A percentile compares a stretch with the other conserved stretches of the same genome.
phyloP scores from a whole-genome alignment of 352 stramenopile genomes.

The Plasmopara halstedii region DNA sequence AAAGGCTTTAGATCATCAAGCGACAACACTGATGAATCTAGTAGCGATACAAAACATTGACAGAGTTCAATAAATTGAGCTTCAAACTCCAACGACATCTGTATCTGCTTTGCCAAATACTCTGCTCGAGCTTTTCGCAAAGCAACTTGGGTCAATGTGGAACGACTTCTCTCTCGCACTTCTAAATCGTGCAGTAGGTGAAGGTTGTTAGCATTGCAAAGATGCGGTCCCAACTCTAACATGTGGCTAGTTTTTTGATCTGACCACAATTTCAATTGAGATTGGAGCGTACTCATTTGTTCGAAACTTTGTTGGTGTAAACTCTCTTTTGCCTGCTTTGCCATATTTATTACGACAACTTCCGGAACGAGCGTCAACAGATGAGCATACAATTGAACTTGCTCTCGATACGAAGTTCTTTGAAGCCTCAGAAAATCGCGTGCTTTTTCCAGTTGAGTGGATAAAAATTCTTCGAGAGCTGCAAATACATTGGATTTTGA shows the following conservation, averaged over 20 bases:
- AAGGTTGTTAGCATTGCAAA: constrained; percentile 68
- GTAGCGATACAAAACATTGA: constrained; percentile 30
- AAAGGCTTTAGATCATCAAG: constrained; percentile 48
- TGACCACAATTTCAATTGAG: constrained; percentile 32
- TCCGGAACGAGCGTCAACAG: constrained; percentile 47
- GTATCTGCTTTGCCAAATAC: constrained; percentile 28
- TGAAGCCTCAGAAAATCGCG: constrained; percentile 41
- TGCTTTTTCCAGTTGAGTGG: constrained; percentile 53
- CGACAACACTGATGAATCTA: constrained; percentile 59
- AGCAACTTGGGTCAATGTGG: constrained; percentile 19
- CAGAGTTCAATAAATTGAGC: constrained; percentile 39
- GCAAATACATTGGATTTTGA: constrained; percentile 51
- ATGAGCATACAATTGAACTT: constrained; percentile 53
- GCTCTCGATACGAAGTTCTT: constrained; percentile 45
- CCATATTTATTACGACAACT: constrained; percentile 32
- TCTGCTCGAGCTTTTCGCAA: constrained; percentile 24
- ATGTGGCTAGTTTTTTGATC: constrained; percentile 40
- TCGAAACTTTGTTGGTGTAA: constrained; percentile 7
- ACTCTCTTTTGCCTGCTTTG: constrained; percentile 19
- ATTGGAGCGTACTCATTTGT: constrained; percentile 19
- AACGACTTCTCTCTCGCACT: constrained; percentile 39
- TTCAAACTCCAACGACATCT: constrained; percentile 36
- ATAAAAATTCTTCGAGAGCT: constrained; percentile 70
- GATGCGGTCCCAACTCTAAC: constrained; percentile 49
- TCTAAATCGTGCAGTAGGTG: constrained; percentile 44